Conservation (phyloP, 176 grass and related monocot species). For the Carex littledalei region DNA sequence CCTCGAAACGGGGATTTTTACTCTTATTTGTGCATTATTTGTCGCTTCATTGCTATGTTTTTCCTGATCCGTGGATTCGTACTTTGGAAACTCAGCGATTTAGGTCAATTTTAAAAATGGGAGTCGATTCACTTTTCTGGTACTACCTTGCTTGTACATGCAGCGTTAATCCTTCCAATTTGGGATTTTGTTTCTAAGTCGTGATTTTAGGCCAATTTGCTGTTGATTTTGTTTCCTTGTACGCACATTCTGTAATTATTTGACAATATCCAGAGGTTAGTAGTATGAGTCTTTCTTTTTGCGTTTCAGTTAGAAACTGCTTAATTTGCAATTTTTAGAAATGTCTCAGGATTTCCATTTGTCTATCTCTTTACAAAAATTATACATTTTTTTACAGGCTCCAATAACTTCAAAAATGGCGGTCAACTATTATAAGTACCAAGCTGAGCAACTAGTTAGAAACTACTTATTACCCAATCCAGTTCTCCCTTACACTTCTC, state of each 20-base stretch:
- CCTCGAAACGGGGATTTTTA: neutral
- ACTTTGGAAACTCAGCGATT: neutral
- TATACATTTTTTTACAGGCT: slow-evolving; percentile 25
- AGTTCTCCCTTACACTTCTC: slow-evolving; percentile 62
- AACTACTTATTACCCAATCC: slow-evolving; percentile 87
- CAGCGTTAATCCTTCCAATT: neutral
- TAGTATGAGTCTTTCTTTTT: neutral
- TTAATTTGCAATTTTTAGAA: neutral
- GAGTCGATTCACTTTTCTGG: slow-evolving; percentile 10
- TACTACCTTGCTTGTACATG: neutral
- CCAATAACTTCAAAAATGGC: slow-evolving; percentile 39
- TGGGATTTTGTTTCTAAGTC: neutral
- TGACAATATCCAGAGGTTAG: neutral
- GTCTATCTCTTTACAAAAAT: neutral
- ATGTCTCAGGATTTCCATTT: neutral
- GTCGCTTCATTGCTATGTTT: neutral
- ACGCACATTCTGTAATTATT: neutral
- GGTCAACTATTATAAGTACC: slow-evolving; percentile 60
- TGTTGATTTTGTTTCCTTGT: neutral
- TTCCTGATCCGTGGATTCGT: neutral
- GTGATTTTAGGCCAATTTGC: neutral
- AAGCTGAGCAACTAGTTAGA: slow-evolving; percentile 71
- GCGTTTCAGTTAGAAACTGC: neutral
- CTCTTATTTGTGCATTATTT: neutral
- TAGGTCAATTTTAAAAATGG: neutral